Percentiles rank a stretch among this genome's conserved stretches.
phyloP scores from a whole-genome alignment of 768 basidiomycete species.

The Boletus patriciae region DNA sequence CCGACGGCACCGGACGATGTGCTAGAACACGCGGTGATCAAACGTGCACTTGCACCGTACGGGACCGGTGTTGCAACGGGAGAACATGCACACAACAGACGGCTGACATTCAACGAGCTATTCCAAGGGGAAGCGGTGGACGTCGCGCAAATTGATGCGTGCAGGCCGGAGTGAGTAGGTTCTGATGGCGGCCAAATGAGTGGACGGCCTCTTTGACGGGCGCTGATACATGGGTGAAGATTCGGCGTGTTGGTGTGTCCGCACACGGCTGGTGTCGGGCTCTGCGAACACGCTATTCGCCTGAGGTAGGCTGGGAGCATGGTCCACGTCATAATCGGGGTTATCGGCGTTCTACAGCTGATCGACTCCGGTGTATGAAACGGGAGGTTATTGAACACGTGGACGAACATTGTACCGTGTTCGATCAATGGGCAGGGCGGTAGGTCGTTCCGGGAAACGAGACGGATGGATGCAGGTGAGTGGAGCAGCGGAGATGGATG shows the following conservation, averaged over 20 bases:
- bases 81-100: conserved; percentile 91
- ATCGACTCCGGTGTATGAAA: conserved; percentile 93
- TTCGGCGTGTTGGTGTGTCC: conserved; percentile 87
- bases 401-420: conserved; percentile 86
- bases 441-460: conserved; percentile 81
- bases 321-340: conserved; percentile 9
- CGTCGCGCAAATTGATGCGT: conserved; percentile 86
- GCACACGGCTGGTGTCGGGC: conserved; percentile 89
- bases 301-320: conserved; percentile 48
- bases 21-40: conserved; percentile 78
- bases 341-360: conserved; percentile 44
- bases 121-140: conserved; percentile 88
- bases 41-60: conserved; percentile 71
- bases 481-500: conserved; percentile 1
- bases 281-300: conserved; percentile 91
- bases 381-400: conserved; percentile 87
- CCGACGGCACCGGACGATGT: conserved; percentile 92
- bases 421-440: conserved; percentile 76
- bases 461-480: conserved; percentile 65
- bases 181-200: conserved; percentile 85
- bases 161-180: conserved; percentile 89
- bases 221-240: conserved; percentile 36
- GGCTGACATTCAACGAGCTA: conserved; percentile 98
- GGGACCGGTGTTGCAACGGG: conserved; percentile 92
- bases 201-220: conserved; percentile 5